These are phyloP conservation scores for Helminthosporium solani DNA, from an alignment of 2,329 filamentous ascomycete species.

Conservation along the genomic window DNA sequence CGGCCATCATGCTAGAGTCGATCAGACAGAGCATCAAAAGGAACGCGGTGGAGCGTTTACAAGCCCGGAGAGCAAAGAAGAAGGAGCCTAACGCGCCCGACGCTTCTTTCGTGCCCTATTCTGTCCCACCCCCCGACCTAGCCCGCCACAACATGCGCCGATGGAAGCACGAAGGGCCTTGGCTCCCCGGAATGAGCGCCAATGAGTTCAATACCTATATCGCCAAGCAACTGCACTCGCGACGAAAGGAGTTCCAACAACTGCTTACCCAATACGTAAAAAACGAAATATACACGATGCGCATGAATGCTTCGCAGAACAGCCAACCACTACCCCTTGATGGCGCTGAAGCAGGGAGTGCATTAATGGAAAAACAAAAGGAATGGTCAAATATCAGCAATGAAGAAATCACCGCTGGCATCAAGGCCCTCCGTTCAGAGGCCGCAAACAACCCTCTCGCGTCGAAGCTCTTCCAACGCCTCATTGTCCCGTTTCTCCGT, in stretches of 20 bases:
- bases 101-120: conserved; percentile 19
- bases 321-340: conserved; percentile 24
- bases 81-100: conserved; percentile 26
- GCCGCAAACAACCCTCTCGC: conserved; percentile 50
- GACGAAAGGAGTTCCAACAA: conserved; percentile 32
- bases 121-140: conserved; percentile 22
- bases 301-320: conserved; percentile 19
- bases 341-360: conserved; percentile 21
- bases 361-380: conserved; percentile 20
- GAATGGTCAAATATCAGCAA: conserved; percentile 30
- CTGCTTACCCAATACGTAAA: conserved; percentile 35
- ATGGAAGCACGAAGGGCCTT: conserved; percentile 62
- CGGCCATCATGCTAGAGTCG: conserved; percentile 24
- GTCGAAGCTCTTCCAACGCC: conserved; percentile 51
- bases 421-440: conserved; percentile 47
- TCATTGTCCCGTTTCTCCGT: conserved; percentile 58
- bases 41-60: conserved; percentile 5
- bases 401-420: conserved; percentile 25
- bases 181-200: conserved; percentile 57
- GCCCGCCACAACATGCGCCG: conserved; percentile 37
- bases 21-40: conserved; percentile 22
- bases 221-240: conserved; percentile 43
- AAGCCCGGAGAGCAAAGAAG: conserved; percentile 15
- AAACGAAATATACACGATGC: conserved; percentile 34
- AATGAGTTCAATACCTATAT: conserved; percentile 57